These are phyloP conservation scores for Phytophthora citrophthora DNA, from an alignment of 352 stramenopile genomes.

Conservation along the genomic window DNA sequence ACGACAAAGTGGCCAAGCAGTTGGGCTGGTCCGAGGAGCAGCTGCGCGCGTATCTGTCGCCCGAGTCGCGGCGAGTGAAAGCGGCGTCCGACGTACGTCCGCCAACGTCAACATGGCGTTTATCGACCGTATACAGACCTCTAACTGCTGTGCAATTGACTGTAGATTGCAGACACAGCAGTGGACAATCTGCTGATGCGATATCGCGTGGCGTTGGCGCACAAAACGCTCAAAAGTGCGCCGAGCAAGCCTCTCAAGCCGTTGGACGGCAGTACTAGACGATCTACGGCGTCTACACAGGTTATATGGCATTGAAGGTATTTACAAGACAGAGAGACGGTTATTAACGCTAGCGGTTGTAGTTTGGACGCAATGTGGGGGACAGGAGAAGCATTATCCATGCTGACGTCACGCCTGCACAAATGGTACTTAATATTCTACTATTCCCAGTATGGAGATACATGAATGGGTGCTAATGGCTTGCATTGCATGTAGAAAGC, in stretches of 20 bases:
- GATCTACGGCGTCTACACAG: constrained; percentile 49
- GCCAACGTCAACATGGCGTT: background rate
- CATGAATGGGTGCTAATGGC: background rate
- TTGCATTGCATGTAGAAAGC: constrained; percentile 23
- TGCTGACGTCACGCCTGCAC: constrained; percentile 35
- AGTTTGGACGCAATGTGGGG: constrained; percentile 45
- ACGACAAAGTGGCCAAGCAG: constrained; percentile 54
- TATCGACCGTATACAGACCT: background rate
- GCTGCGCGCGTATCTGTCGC: constrained; percentile 58
- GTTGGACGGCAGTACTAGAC: constrained; percentile 35
- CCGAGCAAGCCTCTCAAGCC: constrained; percentile 46
- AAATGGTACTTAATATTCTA: constrained; percentile 31
- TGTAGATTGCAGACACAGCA: constrained; percentile 56
- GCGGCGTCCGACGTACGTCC: constrained; percentile 42
- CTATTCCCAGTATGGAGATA: background rate
- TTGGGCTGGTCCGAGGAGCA: constrained; percentile 60
- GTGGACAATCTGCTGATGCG: constrained; percentile 72
- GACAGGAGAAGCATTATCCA: constrained; percentile 53
- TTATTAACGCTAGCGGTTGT: constrained; percentile 14
- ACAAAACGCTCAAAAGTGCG: constrained; percentile 42
- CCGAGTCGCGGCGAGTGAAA: constrained; percentile 47
- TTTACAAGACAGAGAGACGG: background rate
- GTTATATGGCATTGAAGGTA: constrained; percentile 19
- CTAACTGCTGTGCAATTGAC: constrained; percentile 12
- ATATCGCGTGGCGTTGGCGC: constrained; percentile 56